Base-by-base conservation (phyloP, 2,329 filamentous ascomycete genomes). In the Metarhizium rileyi region DNA sequence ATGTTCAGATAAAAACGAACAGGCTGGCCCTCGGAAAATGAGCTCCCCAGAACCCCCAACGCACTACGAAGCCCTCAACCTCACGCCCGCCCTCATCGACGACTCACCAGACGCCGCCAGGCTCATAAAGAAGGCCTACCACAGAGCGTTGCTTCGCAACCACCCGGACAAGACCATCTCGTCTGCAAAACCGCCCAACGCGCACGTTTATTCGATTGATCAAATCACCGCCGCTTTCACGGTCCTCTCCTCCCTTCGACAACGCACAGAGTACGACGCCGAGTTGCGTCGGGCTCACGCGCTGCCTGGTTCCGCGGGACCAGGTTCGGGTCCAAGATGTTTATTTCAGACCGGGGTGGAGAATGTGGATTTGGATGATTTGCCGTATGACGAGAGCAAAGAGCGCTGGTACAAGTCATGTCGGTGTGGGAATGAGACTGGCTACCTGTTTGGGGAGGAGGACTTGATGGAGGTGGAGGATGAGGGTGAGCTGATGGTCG, bases 331-430 rank as follows among this genome's bases (percentile, higher is more conserved):
- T 6, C 36, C 42, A 4, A 26, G 55, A 44, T n/a, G n/a, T n/a
- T n/a, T n/a, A n/a, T 78, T 78, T 58, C 73, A 73, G 55, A 83
- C 79, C 0, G 81, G 81, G 5, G 72, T 84, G 40, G 81, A 86
- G 61, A 75, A 71, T 3, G 67, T 84, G 30, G 83, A 86, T 61
- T 71, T 86, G 5, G 83, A 86, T 64, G 83, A 86, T 60, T 65
- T 85, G 22, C 66, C 65, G 8, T 78, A 70, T 55, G 76, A 82
- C 57, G 73, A 76, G 51, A 61, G 47, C 5, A 59, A 62, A 16
- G 66, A 66, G 46, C 62, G 69, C 40, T 85, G 81, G 78, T 76
- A 73, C 59, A 72, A 75, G 41, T 58, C 70, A 16, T 86, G 82
- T 65, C 76, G 82, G 47, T 86, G 82, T 62, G 82, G 82, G 36